Evolutionary conservation across 2,329 filamentous ascomycete genomes (phyloP).

Genomic region (Lecanoromycetidae sp.): DNA sequence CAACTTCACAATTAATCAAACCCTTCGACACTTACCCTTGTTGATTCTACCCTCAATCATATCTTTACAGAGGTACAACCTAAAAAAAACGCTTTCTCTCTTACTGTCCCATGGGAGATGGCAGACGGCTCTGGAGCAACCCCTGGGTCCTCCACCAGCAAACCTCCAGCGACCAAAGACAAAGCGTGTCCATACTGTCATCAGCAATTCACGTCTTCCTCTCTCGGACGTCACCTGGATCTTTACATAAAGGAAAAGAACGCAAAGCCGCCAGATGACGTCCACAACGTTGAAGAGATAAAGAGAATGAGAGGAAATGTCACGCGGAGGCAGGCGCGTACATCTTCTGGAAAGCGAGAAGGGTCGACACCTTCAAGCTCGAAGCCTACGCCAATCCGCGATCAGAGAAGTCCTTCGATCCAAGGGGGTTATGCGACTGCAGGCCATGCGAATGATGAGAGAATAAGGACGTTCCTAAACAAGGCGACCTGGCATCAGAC

Average conservation of each 20-base stretch:
- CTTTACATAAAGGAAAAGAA: slow-evolving; percentile 91
- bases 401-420: slow-evolving; percentile 23
- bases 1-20: not conserved
- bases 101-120: slow-evolving; percentile 16
- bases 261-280: slow-evolving; percentile 70
- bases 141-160: slow-evolving; percentile 28
- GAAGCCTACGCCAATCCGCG: slow-evolving; percentile 26
- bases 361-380: slow-evolving; percentile 47
- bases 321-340: slow-evolving; percentile 70
- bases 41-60: not conserved
- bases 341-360: slow-evolving; percentile 48
- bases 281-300: slow-evolving; percentile 86
- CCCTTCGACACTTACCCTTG: not conserved
- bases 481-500: slow-evolving; percentile 57
- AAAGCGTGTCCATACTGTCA: slow-evolving; percentile 78
- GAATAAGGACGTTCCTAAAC: slow-evolving; percentile 18
- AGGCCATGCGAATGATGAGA: not conserved
- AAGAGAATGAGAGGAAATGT: slow-evolving; percentile 70
- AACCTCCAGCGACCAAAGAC: slow-evolving; percentile 57
- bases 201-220: slow-evolving; percentile 86
- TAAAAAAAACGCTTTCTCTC: not conserved
- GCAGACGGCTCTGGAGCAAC: slow-evolving; percentile 30
- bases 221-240: slow-evolving; percentile 83
- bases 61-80: not conserved
- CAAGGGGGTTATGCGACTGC: not conserved